Percentiles rank a stretch among this genome's conserved stretches.
phyloP scores from a whole-genome alignment of 106 monocot genomes.

The Dendrobium nobile region DNA sequence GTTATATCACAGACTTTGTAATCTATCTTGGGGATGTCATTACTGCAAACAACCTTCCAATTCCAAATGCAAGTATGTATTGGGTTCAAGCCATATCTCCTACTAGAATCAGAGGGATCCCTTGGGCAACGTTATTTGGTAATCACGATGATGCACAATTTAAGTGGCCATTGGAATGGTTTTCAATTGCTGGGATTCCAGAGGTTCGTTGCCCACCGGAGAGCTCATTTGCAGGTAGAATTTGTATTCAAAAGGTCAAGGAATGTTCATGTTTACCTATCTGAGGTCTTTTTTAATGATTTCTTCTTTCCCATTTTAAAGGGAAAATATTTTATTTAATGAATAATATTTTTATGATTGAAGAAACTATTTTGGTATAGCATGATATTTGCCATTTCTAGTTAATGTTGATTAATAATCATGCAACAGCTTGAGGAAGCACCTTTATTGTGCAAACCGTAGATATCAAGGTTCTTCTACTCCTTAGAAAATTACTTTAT shows the following conservation, averaged over 20 bases:
- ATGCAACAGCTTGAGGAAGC: neutral
- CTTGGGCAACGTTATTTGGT: conserved; percentile 77
- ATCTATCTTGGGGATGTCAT: conserved; percentile 87
- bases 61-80: conserved; percentile 72
- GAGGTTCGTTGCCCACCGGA: conserved; percentile 29
- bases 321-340: neutral
- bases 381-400: neutral
- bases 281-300: neutral
- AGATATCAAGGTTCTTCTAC: neutral
- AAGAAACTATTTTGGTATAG: neutral
- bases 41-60: conserved; percentile 81
- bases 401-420: conserved; percentile 2
- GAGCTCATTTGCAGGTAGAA: conserved; percentile 35
- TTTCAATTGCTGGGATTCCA: conserved; percentile 68
- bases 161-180: conserved; percentile 94
- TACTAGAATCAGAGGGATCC: conserved; percentile 65
- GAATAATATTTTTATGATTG: neutral
- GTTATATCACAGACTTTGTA: conserved; percentile 61
- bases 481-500: neutral
- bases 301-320: neutral
- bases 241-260: neutral
- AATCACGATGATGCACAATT: conserved; percentile 87
- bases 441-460: neutral
- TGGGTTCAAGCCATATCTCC: conserved; percentile 76
- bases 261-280: neutral